These are phyloP conservation scores for Dalechampia spathulata DNA, from an alignment of 441 rosid genomes.

Conservation along the genomic window DNA sequence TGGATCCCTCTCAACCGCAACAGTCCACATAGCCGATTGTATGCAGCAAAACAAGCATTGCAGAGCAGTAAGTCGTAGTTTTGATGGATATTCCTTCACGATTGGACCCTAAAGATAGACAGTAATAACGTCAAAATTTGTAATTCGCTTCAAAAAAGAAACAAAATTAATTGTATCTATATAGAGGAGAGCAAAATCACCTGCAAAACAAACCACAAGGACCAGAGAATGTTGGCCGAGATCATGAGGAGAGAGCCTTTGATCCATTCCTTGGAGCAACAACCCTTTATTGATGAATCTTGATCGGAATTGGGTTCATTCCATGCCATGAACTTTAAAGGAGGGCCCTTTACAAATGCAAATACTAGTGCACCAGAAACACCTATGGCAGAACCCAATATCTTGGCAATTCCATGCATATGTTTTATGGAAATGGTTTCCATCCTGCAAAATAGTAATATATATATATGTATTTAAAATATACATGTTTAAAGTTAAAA, in stretches of 20 bases:
- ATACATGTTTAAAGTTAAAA: no score
- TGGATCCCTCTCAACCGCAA: conserved; percentile 46
- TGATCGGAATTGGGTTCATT: conserved; percentile 1
- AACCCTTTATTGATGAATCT: conserved; percentile 5
- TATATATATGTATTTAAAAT: neutral
- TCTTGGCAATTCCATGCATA: conserved; percentile 49
- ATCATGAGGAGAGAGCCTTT: conserved; percentile 74
- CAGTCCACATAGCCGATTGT: conserved; percentile 58
- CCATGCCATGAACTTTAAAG: conserved; percentile 31
- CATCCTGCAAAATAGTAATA: conserved; percentile 26
- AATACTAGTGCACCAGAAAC: conserved; percentile 67
- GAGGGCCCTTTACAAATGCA: conserved; percentile 69
- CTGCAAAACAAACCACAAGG: conserved; percentile 78
- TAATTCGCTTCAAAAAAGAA: neutral
- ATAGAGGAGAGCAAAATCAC: no score
- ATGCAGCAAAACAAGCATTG: conserved; percentile 74
- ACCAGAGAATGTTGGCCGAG: conserved; percentile 59
- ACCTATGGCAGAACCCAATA: conserved; percentile 49
- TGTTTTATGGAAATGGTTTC: conserved; percentile 34
- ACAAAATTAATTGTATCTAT: no score
- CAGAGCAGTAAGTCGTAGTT: conserved; percentile 51
- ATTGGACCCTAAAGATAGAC: conserved; percentile 29
- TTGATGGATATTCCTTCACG: conserved; percentile 62
- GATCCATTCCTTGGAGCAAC: conserved; percentile 28
- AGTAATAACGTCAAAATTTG: neutral